Evolutionary conservation across 1,139 yeast genomes (phyloP), one percentile per base, ranked within the genome.

Genomic region (Blastobotrys persicus): DNA sequence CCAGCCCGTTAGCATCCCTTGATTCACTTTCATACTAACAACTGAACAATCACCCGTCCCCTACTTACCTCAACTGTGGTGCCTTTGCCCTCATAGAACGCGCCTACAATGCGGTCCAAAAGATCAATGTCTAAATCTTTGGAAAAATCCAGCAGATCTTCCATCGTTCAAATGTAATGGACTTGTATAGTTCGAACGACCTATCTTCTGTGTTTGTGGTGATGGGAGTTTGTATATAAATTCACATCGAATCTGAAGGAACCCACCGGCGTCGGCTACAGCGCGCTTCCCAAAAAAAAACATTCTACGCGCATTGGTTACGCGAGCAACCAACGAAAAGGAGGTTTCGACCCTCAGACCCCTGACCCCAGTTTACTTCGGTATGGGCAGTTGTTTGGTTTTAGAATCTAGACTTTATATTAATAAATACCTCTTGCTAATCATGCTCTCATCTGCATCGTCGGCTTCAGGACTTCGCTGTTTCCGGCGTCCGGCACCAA

Each of bases 81-180:
- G 26, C 96, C 96, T 7, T 87, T 76, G 5, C 95, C 95, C 55
- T 78, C 79, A 69, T 85, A 92, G 67, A 92, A 88, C n/a, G 94
- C 78, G 52, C 82, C 86, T 41, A 92, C 98, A 26, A 89, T 85
- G 51, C 77, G 82, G 70, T 92, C 99, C 63, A 92, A 78, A 54
- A 87, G 71, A 50, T 71, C 75, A 60, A 91, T 80, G 71, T 94
- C 96, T 58, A 91, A 75, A 48, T 88, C 96, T 63, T 79, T 79
- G 49, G 88, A 79, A 69, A 91, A 89, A 71, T 91, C 96, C 62
- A 92, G 80, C 62, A 94, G 79, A 47, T 85, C 77, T 59, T 92
- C 98, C 98, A 92, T 91, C 26, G 33, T 52, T 26, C 19, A 23
- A 23, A 5, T 5, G 5, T 6, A 23, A 23, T 6, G 9, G 28